phyloP scores from a whole-genome alignment of 2,329 filamentous ascomycete species.

The Ceratocystis destructans region DNA sequence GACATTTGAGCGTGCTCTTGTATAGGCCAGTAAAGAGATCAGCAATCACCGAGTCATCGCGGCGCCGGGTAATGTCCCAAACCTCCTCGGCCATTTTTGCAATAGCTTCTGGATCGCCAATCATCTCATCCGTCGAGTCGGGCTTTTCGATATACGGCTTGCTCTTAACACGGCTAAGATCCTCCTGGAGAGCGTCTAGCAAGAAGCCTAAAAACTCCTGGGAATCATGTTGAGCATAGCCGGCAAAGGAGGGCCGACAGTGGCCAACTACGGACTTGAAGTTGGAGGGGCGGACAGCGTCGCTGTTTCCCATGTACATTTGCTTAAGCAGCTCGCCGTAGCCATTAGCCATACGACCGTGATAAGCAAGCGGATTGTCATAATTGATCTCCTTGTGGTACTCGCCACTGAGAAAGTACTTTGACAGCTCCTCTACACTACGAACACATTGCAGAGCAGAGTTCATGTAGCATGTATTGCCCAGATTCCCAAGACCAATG shows the following conservation, averaged over 20 bases:
- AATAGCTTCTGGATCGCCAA: slow-evolving; percentile 67
- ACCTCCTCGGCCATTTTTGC: slow-evolving; percentile 74
- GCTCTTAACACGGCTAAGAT: slow-evolving; percentile 82
- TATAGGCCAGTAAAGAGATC: slow-evolving; percentile 97
- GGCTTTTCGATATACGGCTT: slow-evolving; percentile 98
- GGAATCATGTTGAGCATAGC: slow-evolving; percentile 92
- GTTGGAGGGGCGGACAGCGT: slow-evolving; percentile 57
- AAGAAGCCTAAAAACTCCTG: slow-evolving; percentile 95
- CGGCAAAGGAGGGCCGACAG: slow-evolving; percentile 74
- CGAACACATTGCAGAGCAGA: slow-evolving; percentile 89
- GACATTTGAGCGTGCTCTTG: slow-evolving; percentile 92
- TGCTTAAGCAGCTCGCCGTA: slow-evolving; percentile 65
- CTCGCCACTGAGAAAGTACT: slow-evolving; percentile 69
- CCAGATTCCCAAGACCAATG: slow-evolving; percentile 76
- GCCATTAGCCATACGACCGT: slow-evolving; percentile 71
- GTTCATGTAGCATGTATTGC: slow-evolving; percentile 99
- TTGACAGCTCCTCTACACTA: slow-evolving; percentile 81
- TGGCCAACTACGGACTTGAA: slow-evolving; percentile 42
- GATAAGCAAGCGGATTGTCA: slow-evolving; percentile 71
- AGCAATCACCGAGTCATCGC: slow-evolving; percentile 89
- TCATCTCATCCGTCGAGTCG: slow-evolving; percentile 93
- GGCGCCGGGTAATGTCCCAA: slow-evolving; percentile 79
- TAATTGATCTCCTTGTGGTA: slow-evolving; percentile 73
- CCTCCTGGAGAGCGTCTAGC: slow-evolving; percentile 86
- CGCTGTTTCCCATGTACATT: slow-evolving; percentile 58